Evolutionary conservation across 257 asterid genomes (phyloP).

Genomic region (Solanum chmielewskii): DNA sequence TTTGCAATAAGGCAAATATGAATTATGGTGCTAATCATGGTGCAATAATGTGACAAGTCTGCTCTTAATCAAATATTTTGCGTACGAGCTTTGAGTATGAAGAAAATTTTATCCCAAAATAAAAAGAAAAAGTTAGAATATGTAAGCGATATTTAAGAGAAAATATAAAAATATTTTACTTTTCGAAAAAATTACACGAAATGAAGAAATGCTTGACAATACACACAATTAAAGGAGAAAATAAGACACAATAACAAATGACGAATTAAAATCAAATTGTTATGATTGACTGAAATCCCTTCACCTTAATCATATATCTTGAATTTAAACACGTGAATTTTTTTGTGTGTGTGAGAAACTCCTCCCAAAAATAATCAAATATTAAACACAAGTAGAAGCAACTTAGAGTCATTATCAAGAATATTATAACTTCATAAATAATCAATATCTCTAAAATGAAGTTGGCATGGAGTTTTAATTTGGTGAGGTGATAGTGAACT

Average conservation of each 20-base stretch:
- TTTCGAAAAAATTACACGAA: neutral
- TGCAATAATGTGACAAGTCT: rapidly evolving
- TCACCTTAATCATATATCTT: neutral
- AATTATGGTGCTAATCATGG: no score
- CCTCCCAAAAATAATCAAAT: neutral
- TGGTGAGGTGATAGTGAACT: neutral
- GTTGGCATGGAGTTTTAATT: neutral
- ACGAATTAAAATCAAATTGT: no score
- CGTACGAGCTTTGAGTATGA: no score
- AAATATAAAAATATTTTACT: neutral
- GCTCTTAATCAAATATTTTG: rapidly evolving
- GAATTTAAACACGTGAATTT: no score
- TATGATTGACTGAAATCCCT: no score
- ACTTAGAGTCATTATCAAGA: neutral
- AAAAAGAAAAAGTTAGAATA: no score
- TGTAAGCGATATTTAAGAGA: neutral
- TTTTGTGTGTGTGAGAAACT: rapidly evolving
- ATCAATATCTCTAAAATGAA: neutral
- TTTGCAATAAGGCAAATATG: rapidly evolving
- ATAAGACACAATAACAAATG: no score
- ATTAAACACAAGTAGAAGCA: neutral
- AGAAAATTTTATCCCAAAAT: no score
- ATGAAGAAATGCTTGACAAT: neutral
- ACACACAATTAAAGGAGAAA: no score
- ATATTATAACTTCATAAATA: neutral